These are phyloP conservation scores for Colletotrichum melonis DNA, from an alignment of 2,329 filamentous ascomycete species.

Conservation along the genomic window DNA sequence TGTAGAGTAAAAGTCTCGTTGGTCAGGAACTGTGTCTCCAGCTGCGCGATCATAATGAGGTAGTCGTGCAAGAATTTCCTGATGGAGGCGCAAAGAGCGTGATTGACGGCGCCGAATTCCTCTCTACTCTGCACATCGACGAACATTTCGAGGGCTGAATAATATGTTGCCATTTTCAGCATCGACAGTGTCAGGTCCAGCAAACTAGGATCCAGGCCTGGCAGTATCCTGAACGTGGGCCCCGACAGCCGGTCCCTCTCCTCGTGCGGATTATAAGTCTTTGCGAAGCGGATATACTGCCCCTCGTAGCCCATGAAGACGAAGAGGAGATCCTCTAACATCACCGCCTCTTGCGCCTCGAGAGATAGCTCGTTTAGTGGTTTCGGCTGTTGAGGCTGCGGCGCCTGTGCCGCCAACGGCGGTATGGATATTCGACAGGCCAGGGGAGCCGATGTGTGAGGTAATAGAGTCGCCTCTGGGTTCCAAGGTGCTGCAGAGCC, in stretches of 20 bases:
- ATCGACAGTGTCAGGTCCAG: conserved; percentile 89
- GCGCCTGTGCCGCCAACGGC: conserved; percentile 80
- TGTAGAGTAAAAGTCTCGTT: conserved; percentile 92
- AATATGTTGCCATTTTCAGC: conserved; percentile 94
- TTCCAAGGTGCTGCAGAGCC: conserved; percentile 71
- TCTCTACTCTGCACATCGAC: conserved; percentile 94
- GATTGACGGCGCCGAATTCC: conserved; percentile 94
- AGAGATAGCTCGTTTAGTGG: conserved; percentile 78
- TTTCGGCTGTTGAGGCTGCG: conserved; percentile 74
- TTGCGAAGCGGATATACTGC: conserved; percentile 91
- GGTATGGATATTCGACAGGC: conserved; percentile 73
- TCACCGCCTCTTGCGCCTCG: conserved; percentile 85
- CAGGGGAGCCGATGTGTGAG: conserved; percentile 76
- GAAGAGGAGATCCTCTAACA: conserved; percentile 91
- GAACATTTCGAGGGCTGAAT: conserved; percentile 90
- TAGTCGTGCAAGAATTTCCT: conserved; percentile 94
- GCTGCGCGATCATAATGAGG: conserved; percentile 88
- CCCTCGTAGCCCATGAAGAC: conserved; percentile 99
- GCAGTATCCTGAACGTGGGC: conserved; percentile 81
- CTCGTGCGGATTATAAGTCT: conserved; percentile 82
- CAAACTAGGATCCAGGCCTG: conserved; percentile 90
- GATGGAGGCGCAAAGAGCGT: conserved; percentile 95
- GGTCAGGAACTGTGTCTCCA: conserved; percentile 92
- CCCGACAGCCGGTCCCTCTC: conserved; percentile 90
- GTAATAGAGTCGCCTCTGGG: conserved; percentile 80